These are phyloP conservation scores for Leccinum boreale DNA, from an alignment of 768 basidiomycete genomes.

Conservation along the genomic window DNA sequence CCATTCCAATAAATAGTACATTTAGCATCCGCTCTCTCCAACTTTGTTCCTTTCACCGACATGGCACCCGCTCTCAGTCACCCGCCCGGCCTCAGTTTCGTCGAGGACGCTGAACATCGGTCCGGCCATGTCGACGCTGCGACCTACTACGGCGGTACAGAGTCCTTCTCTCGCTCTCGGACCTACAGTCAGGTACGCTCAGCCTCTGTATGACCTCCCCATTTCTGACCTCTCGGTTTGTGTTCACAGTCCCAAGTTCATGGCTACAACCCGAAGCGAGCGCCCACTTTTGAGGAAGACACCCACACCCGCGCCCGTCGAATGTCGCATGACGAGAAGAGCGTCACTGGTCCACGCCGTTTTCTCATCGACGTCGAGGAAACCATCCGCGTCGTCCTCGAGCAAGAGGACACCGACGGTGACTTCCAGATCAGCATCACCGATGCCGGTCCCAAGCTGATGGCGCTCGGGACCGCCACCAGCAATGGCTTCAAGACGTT, in stretches of 20 bases:
- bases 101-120: constrained; percentile 54
- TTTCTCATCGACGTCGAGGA: constrained; percentile 98
- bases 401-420: constrained; percentile 97
- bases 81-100: constrained; percentile 60
- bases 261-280: constrained; percentile 66
- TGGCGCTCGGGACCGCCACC: constrained; percentile 93
- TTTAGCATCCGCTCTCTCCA: neutral
- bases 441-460: constrained; percentile 94
- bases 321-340: constrained; percentile 92
- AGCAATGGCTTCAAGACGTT: constrained; percentile 98
- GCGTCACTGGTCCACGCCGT: constrained; percentile 71
- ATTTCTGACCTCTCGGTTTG: constrained; percentile 13
- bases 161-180: constrained; percentile 76
- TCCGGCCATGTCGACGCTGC: constrained; percentile 65
- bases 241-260: constrained; percentile 60
- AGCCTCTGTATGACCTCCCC: constrained; percentile 21
- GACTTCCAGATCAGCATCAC: constrained; percentile 96
- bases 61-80: constrained; percentile 70
- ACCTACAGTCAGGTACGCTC: constrained; percentile 81
- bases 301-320: constrained; percentile 69
- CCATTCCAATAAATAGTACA: constrained; percentile 1
- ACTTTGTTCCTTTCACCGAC: neutral
- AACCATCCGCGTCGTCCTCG: constrained; percentile 92
- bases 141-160: constrained; percentile 78
- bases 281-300: constrained; percentile 76